Conservation (phyloP, 768 basidiomycete species). For the Tylopilus rubrobrunneus region DNA sequence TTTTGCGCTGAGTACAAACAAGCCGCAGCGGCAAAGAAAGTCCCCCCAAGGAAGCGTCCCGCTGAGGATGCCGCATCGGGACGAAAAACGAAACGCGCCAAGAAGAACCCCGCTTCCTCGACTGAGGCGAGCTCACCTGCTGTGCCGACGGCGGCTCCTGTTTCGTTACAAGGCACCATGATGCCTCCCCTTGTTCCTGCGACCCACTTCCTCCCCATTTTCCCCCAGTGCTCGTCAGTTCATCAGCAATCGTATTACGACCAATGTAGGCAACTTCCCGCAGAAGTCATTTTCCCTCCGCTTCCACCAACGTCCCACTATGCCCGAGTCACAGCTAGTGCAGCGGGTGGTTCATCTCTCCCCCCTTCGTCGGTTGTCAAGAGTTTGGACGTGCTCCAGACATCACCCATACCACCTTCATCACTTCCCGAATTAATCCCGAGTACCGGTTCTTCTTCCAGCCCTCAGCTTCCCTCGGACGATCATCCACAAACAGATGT, state of each 20-base stretch:
- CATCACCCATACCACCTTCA: constrained; percentile 31
- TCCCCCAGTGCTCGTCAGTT: constrained; percentile 52
- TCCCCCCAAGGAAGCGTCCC: constrained; percentile 35
- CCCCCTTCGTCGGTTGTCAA: constrained; percentile 24
- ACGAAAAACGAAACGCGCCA: constrained; percentile 46
- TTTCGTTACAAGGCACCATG: constrained; percentile 12
- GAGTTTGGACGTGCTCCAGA: constrained; percentile 21
- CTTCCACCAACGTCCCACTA: constrained; percentile 51
- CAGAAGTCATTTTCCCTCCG: constrained; percentile 73
- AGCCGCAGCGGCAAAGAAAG: constrained; percentile 26
- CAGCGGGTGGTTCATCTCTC: constrained; percentile 11
- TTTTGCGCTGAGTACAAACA: constrained; percentile 39
- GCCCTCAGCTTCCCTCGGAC: constrained; percentile 44
- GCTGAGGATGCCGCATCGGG: constrained; percentile 35
- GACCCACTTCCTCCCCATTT: constrained; percentile 35
- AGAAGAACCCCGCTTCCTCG: constrained; percentile 32
- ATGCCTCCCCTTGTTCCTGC: constrained; percentile 21
- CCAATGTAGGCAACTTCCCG: constrained; percentile 49
- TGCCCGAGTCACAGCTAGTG: constrained; percentile 27
- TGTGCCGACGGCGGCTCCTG: constrained; percentile 18
- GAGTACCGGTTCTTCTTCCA: constrained; percentile 63
- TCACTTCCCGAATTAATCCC: constrained; percentile 63
- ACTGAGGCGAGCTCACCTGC: constrained; percentile 23
- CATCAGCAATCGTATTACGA: constrained; percentile 78
- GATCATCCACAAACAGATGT: constrained; percentile 20